Conservation (phyloP, 768 basidiomycete species). For the Suillus paluster region DNA sequence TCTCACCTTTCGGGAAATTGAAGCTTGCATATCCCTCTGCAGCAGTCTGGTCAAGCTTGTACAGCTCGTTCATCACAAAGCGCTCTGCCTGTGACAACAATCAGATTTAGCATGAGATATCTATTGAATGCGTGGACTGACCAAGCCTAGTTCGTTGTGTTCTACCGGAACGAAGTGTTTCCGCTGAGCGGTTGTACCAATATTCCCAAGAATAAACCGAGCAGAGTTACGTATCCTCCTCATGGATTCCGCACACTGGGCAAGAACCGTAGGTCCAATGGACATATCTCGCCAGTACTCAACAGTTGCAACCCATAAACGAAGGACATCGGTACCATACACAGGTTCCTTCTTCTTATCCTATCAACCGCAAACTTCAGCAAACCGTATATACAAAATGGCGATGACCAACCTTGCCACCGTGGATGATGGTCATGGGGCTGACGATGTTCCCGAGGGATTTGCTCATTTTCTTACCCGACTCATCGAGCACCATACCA, state of each 20-base stretch:
- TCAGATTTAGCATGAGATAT: background rate
- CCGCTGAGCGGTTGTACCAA: slow-evolving; percentile 40
- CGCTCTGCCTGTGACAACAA: slow-evolving; percentile 64
- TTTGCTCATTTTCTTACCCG: slow-evolving; percentile 97
- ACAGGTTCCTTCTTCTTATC: slow-evolving; percentile 72
- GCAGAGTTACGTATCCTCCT: slow-evolving; percentile 87
- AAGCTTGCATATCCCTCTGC: slow-evolving; percentile 71
- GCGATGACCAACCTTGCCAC: slow-evolving; percentile 61
- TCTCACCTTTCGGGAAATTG: slow-evolving; percentile 82
- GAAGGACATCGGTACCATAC: slow-evolving; percentile 85
- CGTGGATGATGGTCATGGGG: slow-evolving; percentile 80
- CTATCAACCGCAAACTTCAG: slow-evolving; percentile 38
- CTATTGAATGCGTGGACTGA: slow-evolving; percentile 37
- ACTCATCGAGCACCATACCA: slow-evolving; percentile 93
- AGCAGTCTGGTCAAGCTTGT: slow-evolving; percentile 68
- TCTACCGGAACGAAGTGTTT: slow-evolving; percentile 14
- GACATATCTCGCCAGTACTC: slow-evolving; percentile 91
- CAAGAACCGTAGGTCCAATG: slow-evolving; percentile 77
- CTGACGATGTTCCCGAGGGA: slow-evolving; percentile 90
- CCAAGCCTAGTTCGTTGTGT: slow-evolving; percentile 61
- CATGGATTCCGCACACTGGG: slow-evolving; percentile 74
- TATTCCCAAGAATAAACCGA: slow-evolving; percentile 85
- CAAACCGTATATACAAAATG: background rate
- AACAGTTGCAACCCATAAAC: slow-evolving; percentile 90
- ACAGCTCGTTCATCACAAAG: slow-evolving; percentile 86